Percentiles rank a stretch among this genome's conserved stretches.
These are phyloP conservation scores for Artemisia tridentata DNA, from an alignment of 129 eudicot species.

Conservation along the genomic window DNA sequence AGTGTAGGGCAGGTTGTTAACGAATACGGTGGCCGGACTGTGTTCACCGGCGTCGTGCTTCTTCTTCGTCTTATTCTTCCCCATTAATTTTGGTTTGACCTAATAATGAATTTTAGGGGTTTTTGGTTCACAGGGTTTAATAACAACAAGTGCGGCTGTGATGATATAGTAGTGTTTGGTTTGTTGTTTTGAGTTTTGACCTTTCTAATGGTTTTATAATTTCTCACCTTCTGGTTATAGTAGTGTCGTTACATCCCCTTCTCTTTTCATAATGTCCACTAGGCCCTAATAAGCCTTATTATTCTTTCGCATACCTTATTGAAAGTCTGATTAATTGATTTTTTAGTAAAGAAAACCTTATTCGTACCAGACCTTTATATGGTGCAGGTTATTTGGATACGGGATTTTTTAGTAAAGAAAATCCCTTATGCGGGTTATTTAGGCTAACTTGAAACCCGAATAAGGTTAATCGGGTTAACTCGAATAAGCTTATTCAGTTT, in stretches of 20 bases:
- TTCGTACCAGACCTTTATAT: too few species aligned
- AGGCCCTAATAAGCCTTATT: background rate
- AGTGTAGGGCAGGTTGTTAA: conserved; percentile 70
- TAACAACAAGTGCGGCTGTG: conserved; percentile 13
- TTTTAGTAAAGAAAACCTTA: too few species aligned
- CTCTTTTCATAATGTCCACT: background rate
- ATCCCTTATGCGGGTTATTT: too few species aligned
- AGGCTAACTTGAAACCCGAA: too few species aligned
- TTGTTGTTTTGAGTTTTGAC: background rate
- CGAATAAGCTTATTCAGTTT: too few species aligned
- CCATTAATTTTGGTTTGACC: conserved; percentile 35
- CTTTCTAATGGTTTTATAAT: background rate
- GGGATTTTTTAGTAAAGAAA: too few species aligned
- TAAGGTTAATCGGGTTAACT: too few species aligned
- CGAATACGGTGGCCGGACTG: conserved; percentile 78
- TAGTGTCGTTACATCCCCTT: background rate
- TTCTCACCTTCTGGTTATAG: background rate
- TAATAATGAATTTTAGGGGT: conserved; percentile 1
- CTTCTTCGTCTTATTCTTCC: conserved; percentile 63
- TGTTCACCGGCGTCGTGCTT: conserved; percentile 42
- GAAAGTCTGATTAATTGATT: background rate
- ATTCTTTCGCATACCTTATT: too few species aligned
- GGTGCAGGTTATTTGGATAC: too few species aligned
- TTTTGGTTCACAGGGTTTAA: conserved; percentile 23
- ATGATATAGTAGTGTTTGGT: background rate